Evolutionary conservation across 768 basidiomycete species (phyloP).

Genomic region (Coprinopsis strossmayeri): DNA sequence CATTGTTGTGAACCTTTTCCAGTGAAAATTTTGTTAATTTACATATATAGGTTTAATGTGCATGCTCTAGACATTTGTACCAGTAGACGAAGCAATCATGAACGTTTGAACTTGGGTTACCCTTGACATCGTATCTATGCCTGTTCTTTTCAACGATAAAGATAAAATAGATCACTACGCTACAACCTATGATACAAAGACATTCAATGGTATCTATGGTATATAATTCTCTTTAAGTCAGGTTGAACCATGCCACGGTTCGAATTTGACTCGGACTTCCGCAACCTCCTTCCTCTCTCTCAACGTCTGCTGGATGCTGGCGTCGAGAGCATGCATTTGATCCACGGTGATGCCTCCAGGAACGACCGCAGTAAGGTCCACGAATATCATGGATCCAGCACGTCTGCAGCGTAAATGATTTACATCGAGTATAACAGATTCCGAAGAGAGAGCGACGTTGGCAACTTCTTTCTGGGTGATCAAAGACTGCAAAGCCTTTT

Average conservation of each 20-base stretch:
- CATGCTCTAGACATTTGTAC: not conserved
- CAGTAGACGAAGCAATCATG: too few relatives aligned
- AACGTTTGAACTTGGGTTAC: too few relatives aligned
- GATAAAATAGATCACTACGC: too few relatives aligned
- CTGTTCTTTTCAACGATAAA: too few relatives aligned
- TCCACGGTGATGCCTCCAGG: slow-evolving; percentile 49
- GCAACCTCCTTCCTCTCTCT: slow-evolving; percentile 57
- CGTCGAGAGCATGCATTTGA: slow-evolving; percentile 56
- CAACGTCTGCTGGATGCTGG: slow-evolving; percentile 48
- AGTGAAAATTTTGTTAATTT: slow-evolving; percentile 13
- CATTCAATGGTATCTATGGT: too few relatives aligned
- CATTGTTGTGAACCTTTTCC: slow-evolving; percentile 50
- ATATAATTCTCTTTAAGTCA: too few relatives aligned
- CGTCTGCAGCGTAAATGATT: slow-evolving; percentile 64
- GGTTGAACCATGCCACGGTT: slow-evolving; percentile 28
- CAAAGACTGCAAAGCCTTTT: slow-evolving; percentile 51
- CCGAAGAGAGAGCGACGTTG: slow-evolving; percentile 6
- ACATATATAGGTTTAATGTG: not conserved
- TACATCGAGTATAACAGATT: slow-evolving; percentile 33
- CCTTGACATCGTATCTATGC: too few relatives aligned
- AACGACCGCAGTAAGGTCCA: slow-evolving; percentile 78
- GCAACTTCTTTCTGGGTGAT: slow-evolving; percentile 21
- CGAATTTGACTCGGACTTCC: slow-evolving; percentile 67
- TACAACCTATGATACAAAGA: not conserved
- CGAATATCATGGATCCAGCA: slow-evolving; percentile 73